These are phyloP conservation scores for Cutaneotrichosporon dermatis DNA, from an alignment of 1,284 basidiomycete genomes.

Conservation along the genomic window DNA sequence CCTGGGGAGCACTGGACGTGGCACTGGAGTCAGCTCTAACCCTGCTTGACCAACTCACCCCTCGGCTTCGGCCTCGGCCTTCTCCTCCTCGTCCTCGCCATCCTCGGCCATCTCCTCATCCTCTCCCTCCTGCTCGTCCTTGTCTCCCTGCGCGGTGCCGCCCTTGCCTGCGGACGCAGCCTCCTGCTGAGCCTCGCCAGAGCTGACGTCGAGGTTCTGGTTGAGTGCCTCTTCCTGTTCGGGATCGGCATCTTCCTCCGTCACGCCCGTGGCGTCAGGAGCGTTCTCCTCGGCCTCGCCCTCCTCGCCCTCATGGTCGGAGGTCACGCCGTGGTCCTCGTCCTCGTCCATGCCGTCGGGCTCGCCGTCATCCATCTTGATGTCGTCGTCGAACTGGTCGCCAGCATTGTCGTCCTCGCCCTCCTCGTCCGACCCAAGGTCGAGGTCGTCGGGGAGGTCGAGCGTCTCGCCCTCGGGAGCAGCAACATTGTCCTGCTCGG, in stretches of 20 bases:
- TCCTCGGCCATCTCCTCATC: constrained; percentile 31
- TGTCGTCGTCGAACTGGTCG: constrained; percentile 24
- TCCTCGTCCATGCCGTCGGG: constrained; percentile 31
- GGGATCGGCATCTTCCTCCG: constrained; percentile 43
- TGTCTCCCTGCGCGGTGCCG: constrained; percentile 29
- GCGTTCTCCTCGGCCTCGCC: constrained; percentile 33
- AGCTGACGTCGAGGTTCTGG: constrained; percentile 40
- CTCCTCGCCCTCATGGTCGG: constrained; percentile 41
- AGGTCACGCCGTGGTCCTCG: constrained; percentile 36
- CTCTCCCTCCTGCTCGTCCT: constrained; percentile 29
- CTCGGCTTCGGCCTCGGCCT: constrained; percentile 34
- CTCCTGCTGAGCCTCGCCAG: constrained; percentile 38
- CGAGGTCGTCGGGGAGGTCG: constrained; percentile 77
- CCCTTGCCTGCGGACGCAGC: constrained; percentile 41
- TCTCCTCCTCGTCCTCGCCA: constrained; percentile 22
- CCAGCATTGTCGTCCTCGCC: constrained; percentile 49
- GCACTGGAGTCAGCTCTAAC: constrained; percentile 19
- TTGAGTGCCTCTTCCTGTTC: constrained; percentile 28
- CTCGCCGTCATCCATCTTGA: constrained; percentile 27
- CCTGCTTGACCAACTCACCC: constrained; percentile 20
- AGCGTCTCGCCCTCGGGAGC: constrained; percentile 71
- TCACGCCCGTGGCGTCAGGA: constrained; percentile 37
- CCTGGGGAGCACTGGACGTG: constrained; percentile 27
- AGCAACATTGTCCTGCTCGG: constrained; percentile 58
- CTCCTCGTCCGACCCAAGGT: constrained; percentile 55